Evolutionary conservation across 2,329 filamentous ascomycete species (phyloP).

Genomic region (Dothistroma septosporum): DNA sequence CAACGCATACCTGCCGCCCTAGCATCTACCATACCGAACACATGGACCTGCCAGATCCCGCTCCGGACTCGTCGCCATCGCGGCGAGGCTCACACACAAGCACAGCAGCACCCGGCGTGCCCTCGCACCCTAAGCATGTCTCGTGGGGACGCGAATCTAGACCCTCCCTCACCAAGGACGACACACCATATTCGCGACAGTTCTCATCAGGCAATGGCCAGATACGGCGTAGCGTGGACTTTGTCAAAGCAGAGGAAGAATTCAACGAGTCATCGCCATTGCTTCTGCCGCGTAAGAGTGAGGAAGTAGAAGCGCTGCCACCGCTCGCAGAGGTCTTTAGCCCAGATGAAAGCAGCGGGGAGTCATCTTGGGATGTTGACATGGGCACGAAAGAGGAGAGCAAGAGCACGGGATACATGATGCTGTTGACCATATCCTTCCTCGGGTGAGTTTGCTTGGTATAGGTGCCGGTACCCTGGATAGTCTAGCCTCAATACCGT

Average conservation of each 20-base stretch:
- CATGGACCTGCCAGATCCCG: slow-evolving; percentile 15
- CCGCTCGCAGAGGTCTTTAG: slow-evolving; percentile 14
- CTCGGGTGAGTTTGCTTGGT: slow-evolving; percentile 53
- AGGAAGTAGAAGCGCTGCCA: slow-evolving; percentile 21
- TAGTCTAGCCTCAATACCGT: neutral
- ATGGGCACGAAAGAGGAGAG: slow-evolving; percentile 43
- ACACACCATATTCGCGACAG: slow-evolving; percentile 4
- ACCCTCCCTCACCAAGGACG: slow-evolving; percentile 12
- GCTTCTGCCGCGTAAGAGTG: slow-evolving; percentile 22
- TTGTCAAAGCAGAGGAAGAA: slow-evolving; percentile 17
- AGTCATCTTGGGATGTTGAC: slow-evolving; percentile 45
- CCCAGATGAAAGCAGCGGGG: slow-evolving; percentile 37
- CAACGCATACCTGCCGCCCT: slow-evolving; percentile 7
- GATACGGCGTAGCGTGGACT: slow-evolving; percentile 9
- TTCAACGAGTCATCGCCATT: slow-evolving; percentile 33
- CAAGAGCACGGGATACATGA: slow-evolving; percentile 80
- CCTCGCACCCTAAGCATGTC: slow-evolving; percentile 20
- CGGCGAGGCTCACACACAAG: slow-evolving; percentile 11
- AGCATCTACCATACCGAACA: neutral
- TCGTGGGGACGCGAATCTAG: slow-evolving; percentile 17
- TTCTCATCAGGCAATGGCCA: slow-evolving; percentile 5
- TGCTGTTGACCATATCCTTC: slow-evolving; percentile 80
- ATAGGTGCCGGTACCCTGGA: slow-evolving; percentile 1
- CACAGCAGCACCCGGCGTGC: slow-evolving; percentile 3
- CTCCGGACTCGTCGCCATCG: slow-evolving; percentile 11